Conservation (phyloP, 73 alveolate genomes). For the Paramecium octaurelia region DNA sequence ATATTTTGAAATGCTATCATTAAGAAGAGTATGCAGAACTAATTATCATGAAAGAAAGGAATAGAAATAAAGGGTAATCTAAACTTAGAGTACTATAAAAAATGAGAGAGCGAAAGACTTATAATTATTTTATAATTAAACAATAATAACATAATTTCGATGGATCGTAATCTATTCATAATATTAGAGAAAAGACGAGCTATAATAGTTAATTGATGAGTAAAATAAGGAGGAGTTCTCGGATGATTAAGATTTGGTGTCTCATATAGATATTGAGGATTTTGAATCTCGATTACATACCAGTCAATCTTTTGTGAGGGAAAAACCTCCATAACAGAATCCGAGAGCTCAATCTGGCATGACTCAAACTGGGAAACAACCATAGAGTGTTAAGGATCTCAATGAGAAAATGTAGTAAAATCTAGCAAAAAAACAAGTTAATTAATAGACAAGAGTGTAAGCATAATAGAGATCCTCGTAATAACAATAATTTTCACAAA, state of each 20-base stretch:
- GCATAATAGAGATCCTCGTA: background rate
- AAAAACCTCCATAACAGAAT: background rate
- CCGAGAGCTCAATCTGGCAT: background rate
- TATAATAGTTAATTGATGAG: constrained; percentile 15
- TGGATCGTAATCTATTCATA: constrained; percentile 3
- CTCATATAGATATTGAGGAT: constrained; percentile 17
- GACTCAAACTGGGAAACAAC: background rate
- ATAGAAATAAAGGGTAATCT: no score
- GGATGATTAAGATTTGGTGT: constrained; percentile 14
- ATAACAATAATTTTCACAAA: background rate
- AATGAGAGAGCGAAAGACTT: background rate
- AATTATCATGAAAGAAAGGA: no score
- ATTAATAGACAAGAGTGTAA: background rate
- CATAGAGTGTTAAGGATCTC: background rate
- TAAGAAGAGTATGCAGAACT: background rate
- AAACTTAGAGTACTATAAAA: background rate
- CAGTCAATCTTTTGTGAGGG: background rate
- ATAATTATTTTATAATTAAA: background rate
- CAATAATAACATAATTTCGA: background rate
- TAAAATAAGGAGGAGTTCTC: background rate
- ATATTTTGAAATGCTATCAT: no score
- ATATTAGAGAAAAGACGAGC: constrained; percentile 34
- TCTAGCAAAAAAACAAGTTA: background rate
- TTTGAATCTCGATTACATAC: constrained; percentile 17
- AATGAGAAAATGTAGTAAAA: background rate